Evolutionary conservation across 2,329 filamentous ascomycete species (phyloP).

Genomic region (Zymoseptoria pseudotritici): DNA sequence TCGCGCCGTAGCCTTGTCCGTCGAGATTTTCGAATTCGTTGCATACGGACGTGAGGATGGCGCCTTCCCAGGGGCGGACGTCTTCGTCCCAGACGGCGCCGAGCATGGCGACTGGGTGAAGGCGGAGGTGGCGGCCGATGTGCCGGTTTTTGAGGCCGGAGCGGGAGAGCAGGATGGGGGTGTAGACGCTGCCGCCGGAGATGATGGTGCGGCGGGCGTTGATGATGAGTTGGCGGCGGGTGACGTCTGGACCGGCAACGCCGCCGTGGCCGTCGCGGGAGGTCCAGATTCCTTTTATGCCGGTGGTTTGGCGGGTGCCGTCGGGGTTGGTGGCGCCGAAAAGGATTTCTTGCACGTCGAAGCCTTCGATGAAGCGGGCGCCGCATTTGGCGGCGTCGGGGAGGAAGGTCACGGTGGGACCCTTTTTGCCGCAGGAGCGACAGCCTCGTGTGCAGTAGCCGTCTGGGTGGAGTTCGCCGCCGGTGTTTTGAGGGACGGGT

Average conservation of each 20-base stretch:
- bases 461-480: conserved; percentile 65
- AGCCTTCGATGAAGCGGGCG: conserved; percentile 77
- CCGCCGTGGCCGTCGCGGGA: conserved; percentile 59
- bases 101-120: conserved; percentile 62
- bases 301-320: conserved; percentile 54
- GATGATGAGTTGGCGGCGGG: conserved; percentile 57
- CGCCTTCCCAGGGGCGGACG: conserved; percentile 56
- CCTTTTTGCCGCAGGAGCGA: conserved; percentile 64
- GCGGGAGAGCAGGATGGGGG: conserved; percentile 65
- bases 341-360: conserved; percentile 60
- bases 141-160: conserved; percentile 76
- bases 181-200: conserved; percentile 69
- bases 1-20: conserved; percentile 69
- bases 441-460: conserved; percentile 55
- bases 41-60: conserved; percentile 72
- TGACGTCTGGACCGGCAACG: conserved; percentile 46
- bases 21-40: conserved; percentile 75
- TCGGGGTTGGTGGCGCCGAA: conserved; percentile 50
- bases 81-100: conserved; percentile 62
- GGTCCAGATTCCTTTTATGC: conserved; percentile 68
- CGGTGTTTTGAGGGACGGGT: conserved; percentile 72
- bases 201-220: conserved; percentile 75
- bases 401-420: conserved; percentile 68
- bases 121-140: conserved; percentile 71
- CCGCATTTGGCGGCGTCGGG: conserved; percentile 72